Evolutionary conservation across 768 basidiomycete genomes (phyloP).

Genomic region (Pulveroboletus frians): DNA sequence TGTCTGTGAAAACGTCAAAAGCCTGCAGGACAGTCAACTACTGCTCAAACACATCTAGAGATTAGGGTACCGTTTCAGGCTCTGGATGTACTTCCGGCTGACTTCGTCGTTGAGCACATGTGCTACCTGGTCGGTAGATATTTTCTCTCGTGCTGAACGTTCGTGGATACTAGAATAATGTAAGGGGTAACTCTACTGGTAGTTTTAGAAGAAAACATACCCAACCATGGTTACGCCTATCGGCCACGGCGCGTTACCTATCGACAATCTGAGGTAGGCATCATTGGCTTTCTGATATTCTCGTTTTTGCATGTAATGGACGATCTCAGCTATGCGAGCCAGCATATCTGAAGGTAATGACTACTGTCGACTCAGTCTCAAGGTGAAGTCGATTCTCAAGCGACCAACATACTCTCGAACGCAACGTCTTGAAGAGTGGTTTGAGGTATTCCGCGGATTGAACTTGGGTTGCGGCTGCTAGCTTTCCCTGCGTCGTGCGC

Average conservation of each 20-base stretch:
- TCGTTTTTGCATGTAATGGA: conserved; percentile 93
- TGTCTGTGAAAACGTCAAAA: conserved; percentile 93
- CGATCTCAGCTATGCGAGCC: conserved; percentile 83
- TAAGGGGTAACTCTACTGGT: background rate
- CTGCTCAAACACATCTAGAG: background rate
- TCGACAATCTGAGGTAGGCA: conserved; percentile 92
- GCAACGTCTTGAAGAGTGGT: conserved; percentile 87
- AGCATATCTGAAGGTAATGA: conserved; percentile 82
- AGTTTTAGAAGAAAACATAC: conserved; percentile 39
- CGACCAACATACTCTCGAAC: conserved; percentile 67
- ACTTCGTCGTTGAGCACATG: conserved; percentile 99
- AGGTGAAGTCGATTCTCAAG: background rate
- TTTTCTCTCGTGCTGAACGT: conserved; percentile 96
- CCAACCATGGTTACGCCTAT: conserved; percentile 99
- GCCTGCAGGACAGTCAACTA: conserved; percentile 39
- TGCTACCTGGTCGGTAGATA: conserved; percentile 93
- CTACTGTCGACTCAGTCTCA: conserved; percentile 34
- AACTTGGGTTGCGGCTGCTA: conserved; percentile 91
- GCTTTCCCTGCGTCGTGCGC: conserved; percentile 83
- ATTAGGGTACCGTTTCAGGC: conserved; percentile 76
- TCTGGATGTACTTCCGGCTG: conserved; percentile 97
- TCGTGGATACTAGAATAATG: conserved; percentile 75
- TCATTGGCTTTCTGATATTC: conserved; percentile 96
- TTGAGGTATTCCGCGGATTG: conserved; percentile 97
- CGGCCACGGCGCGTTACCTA: conserved; percentile 99